Percentiles rank a stretch among this genome's conserved stretches.
phyloP scores from a whole-genome alignment of 2,329 filamentous ascomycete species.

The Neoscytalidium dimidiatum region DNA sequence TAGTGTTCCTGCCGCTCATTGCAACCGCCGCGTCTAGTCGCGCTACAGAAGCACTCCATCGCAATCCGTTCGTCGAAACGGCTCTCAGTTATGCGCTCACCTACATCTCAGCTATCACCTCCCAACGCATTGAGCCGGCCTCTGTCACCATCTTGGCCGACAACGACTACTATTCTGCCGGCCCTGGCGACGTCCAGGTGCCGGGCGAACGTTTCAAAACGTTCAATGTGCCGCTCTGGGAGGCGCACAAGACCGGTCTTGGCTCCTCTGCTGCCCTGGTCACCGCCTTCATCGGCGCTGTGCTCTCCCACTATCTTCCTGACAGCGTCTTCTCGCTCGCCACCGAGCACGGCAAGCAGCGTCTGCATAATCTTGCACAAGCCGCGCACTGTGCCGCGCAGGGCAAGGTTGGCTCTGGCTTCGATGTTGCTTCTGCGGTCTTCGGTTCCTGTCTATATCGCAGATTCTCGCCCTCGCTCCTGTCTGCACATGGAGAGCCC shows the following conservation, averaged over 20 bases:
- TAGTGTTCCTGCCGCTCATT: conserved; percentile 19
- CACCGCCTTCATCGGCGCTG: conserved; percentile 76
- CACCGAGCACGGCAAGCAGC: conserved; percentile 55
- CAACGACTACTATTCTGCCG: conserved; percentile 88
- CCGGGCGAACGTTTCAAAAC: conserved; percentile 64
- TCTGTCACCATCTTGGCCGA: conserved; percentile 88
- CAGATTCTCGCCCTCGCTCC: conserved; percentile 81
- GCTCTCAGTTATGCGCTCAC: conserved; percentile 84
- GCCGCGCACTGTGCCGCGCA: conserved; percentile 93
- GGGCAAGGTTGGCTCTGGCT: conserved; percentile 93
- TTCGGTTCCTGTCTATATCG: conserved; percentile 90
- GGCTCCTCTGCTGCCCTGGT: conserved; percentile 94
- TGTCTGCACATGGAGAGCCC: conserved; percentile 67
- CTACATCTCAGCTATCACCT: conserved; percentile 64
- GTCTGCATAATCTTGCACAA: conserved; percentile 90
- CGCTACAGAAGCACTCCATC: conserved; percentile 45
- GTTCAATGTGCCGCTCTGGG: conserved; percentile 73
- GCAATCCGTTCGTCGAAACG: conserved; percentile 90
- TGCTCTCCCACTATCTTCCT: conserved; percentile 76
- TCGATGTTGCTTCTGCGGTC: conserved; percentile 90
- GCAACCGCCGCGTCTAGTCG: conserved; percentile 17
- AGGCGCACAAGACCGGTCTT: conserved; percentile 92
- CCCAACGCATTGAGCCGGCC: conserved; percentile 61
- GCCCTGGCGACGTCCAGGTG: conserved; percentile 30
- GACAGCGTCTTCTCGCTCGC: conserved; percentile 56